Base-by-base conservation (phyloP, 345 rosid genomes). In the Gossypium thurberi region DNA sequence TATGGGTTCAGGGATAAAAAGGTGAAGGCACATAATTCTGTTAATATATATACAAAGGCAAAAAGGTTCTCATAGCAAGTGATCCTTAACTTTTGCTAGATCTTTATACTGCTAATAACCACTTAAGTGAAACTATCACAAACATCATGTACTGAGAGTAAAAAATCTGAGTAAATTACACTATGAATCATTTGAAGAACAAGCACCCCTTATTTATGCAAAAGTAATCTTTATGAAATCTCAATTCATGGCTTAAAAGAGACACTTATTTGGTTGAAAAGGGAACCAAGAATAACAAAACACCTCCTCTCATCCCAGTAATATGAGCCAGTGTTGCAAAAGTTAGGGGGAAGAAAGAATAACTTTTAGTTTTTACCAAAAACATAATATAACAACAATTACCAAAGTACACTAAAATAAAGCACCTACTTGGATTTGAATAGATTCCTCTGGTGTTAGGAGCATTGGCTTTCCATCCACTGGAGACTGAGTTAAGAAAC, bases 381-480 rank as follows among this genome's bases (percentile, higher is more conserved):
- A 25, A 66, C 3, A 23, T 13, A 66, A 47, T 25, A 18, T 13
- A 23, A 63, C 15, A 10, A 53, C 43, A 26, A 59, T 33, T 44
- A 53, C 9, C 52, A n/a, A 18, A 65, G 18, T 13, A 65, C 13
- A 53, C 55, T 46, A 46, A 44, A 65, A 11, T 21, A 65, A 65
- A 43, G 69, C 37, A 71, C 86, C 43, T 76, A 90, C 92, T 81
- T 91, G 97, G 79, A 91, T 89, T 79, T 91, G 86, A 82, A 91
- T 91, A 6, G 97, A 91, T 70, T 91, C 97, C 81, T 89, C 97
- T 4, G 94, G 97, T 47, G 97, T 89, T 69, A 91, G 83, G 74
- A 91, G 94, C 94, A 91, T 87, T 63, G 90, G 91, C 75, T 86
- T 89, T 69, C 94, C 94, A 79, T 91, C 94, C 50, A 87, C 86